A percentile compares a stretch with the other conserved stretches of the same genome.
These are phyloP conservation scores for Penicillium sp. DNA, from an alignment of 2,329 filamentous ascomycete genomes.

Conservation along the genomic window DNA sequence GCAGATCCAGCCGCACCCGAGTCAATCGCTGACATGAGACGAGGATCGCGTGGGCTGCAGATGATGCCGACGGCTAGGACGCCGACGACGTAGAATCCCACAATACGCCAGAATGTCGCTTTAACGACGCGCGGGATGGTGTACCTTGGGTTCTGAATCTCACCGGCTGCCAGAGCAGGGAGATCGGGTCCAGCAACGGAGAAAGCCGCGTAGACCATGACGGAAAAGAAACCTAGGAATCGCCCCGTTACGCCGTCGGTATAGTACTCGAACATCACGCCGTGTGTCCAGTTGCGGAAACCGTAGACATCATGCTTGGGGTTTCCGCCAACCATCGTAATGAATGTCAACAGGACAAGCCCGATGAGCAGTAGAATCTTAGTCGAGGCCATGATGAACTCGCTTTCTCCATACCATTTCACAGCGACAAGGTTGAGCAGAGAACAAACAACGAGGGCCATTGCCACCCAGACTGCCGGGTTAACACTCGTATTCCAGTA, in stretches of 20 bases:
- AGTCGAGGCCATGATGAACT: conserved; percentile 68
- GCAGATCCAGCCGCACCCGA: conserved; percentile 61
- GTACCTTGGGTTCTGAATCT: conserved; percentile 66
- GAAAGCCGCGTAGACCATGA: conserved; percentile 66
- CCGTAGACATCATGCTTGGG: conserved; percentile 68
- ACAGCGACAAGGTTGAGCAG: conserved; percentile 68
- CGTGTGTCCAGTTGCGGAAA: conserved; percentile 63
- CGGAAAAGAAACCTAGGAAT: conserved; percentile 71
- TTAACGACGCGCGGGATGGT: conserved; percentile 72
- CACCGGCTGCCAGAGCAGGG: conserved; percentile 59
- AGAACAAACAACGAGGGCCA: conserved; percentile 44
- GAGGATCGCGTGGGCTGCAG: conserved; percentile 63
- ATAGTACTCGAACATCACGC: conserved; percentile 66
- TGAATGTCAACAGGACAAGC: conserved; percentile 70
- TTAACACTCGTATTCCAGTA: conserved; percentile 47
- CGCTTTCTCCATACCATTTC: conserved; percentile 68
- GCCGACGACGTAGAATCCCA: conserved; percentile 71
- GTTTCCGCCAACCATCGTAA: conserved; percentile 78
- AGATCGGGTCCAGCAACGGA: conserved; percentile 64
- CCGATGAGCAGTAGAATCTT: conserved; percentile 69
- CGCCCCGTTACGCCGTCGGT: conserved; percentile 62
- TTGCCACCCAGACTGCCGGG: conserved; percentile 43
- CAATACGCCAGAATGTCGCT: conserved; percentile 73
- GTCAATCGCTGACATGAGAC: conserved; percentile 59
- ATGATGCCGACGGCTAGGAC: conserved; percentile 67